phyloP scores from a whole-genome alignment of 2,329 filamentous ascomycete genomes.

The Fusarium irregulare region DNA sequence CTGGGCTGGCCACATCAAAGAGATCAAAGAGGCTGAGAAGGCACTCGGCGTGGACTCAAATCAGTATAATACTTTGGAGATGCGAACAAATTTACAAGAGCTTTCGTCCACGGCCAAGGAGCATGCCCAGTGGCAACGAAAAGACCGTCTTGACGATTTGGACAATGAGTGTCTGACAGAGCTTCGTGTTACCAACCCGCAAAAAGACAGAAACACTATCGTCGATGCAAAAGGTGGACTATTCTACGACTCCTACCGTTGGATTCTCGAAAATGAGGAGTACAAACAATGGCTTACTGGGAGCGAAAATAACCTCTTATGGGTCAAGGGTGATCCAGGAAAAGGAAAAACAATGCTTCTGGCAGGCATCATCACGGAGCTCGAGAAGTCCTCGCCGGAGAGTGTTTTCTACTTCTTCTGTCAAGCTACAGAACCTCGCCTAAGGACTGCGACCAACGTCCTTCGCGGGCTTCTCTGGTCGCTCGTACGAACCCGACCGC shows the following conservation, averaged over 20 bases:
- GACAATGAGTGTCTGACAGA: neutral
- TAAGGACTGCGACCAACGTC: conserved; percentile 53
- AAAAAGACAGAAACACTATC: neutral
- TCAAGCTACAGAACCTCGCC: conserved; percentile 47
- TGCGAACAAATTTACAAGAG: neutral
- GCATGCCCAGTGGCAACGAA: neutral
- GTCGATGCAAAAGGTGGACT: neutral
- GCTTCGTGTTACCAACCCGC: neutral
- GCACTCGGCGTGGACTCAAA: neutral
- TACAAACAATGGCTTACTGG: neutral
- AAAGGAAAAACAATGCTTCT: conserved; percentile 54
- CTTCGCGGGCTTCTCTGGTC: conserved; percentile 58
- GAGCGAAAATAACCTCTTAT: conserved; percentile 32
- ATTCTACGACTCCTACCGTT: neutral
- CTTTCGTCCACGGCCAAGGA: neutral
- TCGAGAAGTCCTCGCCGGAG: accelerated
- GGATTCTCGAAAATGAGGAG: neutral
- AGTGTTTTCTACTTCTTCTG: conserved; percentile 53
- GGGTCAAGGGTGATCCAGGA: conserved; percentile 51
- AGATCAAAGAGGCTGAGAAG: neutral
- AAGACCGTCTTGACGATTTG: neutral
- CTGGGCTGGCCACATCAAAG: neutral
- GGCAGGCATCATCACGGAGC: conserved; percentile 43
- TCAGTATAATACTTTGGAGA: neutral
- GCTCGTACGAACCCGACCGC: conserved; percentile 50